Percentiles rank a stretch among this genome's conserved stretches.
Conservation (phyloP, 2,329 filamentous ascomycete genomes). For the Clonostachys chloroleuca region DNA sequence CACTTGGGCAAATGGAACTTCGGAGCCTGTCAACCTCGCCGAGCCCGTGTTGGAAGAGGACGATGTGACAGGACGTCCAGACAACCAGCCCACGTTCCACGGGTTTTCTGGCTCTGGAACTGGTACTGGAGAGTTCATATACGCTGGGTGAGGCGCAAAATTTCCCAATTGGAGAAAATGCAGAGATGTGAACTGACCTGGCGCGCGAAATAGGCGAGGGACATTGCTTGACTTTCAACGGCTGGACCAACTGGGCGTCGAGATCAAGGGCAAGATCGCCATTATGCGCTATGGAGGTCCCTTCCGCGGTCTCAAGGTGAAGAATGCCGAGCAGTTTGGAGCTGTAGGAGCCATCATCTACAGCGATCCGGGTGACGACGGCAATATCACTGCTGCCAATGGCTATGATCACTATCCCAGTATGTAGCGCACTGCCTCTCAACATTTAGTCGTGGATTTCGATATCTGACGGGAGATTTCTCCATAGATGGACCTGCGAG, state of each 20-base stretch:
- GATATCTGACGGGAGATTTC: not conserved
- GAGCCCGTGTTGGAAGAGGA: constrained; percentile 73
- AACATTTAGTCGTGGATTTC: constrained; percentile 13
- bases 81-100: constrained; percentile 75
- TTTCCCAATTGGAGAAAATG: not conserved
- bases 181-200: not conserved
- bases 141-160: constrained; percentile 52
- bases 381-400: constrained; percentile 68
- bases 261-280: constrained; percentile 72
- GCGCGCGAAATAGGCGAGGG: constrained; percentile 41
- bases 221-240: constrained; percentile 71
- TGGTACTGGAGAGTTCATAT: constrained; percentile 71
- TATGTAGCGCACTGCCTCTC: constrained; percentile 3
- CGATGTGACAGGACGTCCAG: constrained; percentile 62
- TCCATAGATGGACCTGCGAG: constrained; percentile 59
- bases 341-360: constrained; percentile 80
- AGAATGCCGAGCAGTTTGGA: constrained; percentile 77
- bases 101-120: constrained; percentile 79
- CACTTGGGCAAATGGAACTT: constrained; percentile 33
- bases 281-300: constrained; percentile 71
- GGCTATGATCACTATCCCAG: constrained; percentile 67
- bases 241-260: constrained; percentile 62
- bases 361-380: constrained; percentile 81
- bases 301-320: constrained; percentile 80
- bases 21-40: constrained; percentile 62